Evolutionary conservation across 768 basidiomycete genomes (phyloP).

Genomic region (Peribolospora baueri): DNA sequence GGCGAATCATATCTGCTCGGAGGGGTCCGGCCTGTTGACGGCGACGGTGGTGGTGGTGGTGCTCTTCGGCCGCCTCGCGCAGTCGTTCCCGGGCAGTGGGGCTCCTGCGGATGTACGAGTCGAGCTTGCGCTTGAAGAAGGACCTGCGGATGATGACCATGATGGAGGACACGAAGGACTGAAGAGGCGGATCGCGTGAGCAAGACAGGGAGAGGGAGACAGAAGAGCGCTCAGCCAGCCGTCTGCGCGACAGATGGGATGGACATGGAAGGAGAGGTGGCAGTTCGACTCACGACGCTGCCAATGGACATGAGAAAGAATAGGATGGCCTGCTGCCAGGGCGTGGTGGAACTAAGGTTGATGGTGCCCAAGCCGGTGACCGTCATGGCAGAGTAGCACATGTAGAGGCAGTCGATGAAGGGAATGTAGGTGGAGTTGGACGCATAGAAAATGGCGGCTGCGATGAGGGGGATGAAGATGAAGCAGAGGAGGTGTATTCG

Average conservation of each 20-base stretch:
- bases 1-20: constrained; percentile 49
- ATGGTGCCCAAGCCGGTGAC: constrained; percentile 27
- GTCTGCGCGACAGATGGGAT: neutral
- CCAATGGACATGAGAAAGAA: constrained; percentile 8
- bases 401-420: constrained; percentile 57
- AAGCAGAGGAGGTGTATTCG: constrained; percentile 9
- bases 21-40: constrained; percentile 14
- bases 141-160: constrained; percentile 49
- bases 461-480: constrained; percentile 51
- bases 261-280: neutral
- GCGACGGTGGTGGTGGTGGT: neutral
- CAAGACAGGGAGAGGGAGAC: neutral
- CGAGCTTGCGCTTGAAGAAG: constrained; percentile 47
- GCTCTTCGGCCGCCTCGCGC: neutral
- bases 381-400: constrained; percentile 50
- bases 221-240: neutral
- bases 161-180: constrained; percentile 60
- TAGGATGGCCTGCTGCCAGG: constrained; percentile 17
- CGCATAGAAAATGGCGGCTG: constrained; percentile 58
- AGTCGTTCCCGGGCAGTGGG: neutral
- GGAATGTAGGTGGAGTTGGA: constrained; percentile 42
- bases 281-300: constrained; percentile 1
- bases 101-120: constrained; percentile 17
- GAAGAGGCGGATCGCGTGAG: constrained; percentile 1
- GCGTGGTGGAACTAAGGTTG: constrained; percentile 14